Conservation (phyloP, 768 basidiomycete genomes). For the Lactarius hengduanensis region DNA sequence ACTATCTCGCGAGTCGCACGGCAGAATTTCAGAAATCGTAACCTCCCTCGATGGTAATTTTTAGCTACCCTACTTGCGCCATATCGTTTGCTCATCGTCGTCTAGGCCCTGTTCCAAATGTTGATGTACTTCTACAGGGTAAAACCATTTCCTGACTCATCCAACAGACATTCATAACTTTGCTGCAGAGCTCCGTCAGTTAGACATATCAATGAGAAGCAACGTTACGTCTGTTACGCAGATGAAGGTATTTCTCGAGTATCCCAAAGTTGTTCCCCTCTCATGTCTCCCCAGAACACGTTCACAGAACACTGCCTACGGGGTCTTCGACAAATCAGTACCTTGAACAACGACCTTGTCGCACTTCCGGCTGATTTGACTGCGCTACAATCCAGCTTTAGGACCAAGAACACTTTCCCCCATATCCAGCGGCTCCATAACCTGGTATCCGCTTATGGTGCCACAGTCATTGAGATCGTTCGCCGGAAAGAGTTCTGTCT, state of each 20-base stretch:
- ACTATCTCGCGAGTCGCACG: slow-evolving; percentile 18
- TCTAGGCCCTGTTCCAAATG: slow-evolving; percentile 47
- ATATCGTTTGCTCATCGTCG: slow-evolving; percentile 1
- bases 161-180: neutral
- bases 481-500: slow-evolving; percentile 86
- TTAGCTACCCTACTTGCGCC: neutral
- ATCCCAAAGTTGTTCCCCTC: neutral
- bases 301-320: slow-evolving; percentile 67
- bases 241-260: slow-evolving; percentile 22
- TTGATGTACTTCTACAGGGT: slow-evolving; percentile 57
- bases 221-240: slow-evolving; percentile 18
- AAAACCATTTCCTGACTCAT: slow-evolving; percentile 5
- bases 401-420: slow-evolving; percentile 78
- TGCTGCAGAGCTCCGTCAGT: slow-evolving; percentile 26
- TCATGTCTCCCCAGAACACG: slow-evolving; percentile 50
- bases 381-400: slow-evolving; percentile 67
- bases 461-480: slow-evolving; percentile 87
- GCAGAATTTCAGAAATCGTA: slow-evolving; percentile 21
- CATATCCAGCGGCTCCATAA: slow-evolving; percentile 87
- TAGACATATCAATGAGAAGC: slow-evolving; percentile 25
- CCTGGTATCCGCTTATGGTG: slow-evolving; percentile 90
- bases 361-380: slow-evolving; percentile 65
- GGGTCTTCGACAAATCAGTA: slow-evolving; percentile 71
- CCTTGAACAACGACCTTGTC: slow-evolving; percentile 78
- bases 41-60: slow-evolving; percentile 21